phyloP scores from a whole-genome alignment of 495 filamentous ascomycete species.

The Bathelium albidoporum region DNA sequence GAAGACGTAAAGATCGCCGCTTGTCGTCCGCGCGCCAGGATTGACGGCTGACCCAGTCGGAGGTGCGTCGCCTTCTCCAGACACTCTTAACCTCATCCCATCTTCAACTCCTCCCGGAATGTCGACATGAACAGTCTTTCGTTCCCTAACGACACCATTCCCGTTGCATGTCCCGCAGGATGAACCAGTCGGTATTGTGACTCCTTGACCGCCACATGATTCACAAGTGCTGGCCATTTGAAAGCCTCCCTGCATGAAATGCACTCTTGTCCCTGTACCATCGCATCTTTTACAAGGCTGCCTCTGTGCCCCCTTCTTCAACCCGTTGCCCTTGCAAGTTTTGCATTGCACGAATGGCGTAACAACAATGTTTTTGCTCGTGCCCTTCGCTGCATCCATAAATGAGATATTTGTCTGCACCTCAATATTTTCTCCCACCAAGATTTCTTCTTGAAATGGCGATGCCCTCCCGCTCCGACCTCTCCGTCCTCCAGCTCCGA shows the following conservation, averaged over 20 bases:
- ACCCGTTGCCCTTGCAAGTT: conserved; percentile 69
- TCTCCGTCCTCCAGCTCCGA: conserved; percentile 55
- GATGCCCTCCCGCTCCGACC: conserved; percentile 42
- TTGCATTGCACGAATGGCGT: conserved; percentile 66
- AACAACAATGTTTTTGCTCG: conserved; percentile 64
- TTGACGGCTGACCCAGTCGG: conserved; percentile 53
- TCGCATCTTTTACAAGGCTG: conserved; percentile 68
- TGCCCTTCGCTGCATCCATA: conserved; percentile 90
- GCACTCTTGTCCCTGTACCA: conserved; percentile 76
- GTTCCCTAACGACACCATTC: conserved; percentile 65
- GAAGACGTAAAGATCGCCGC: conserved; percentile 79
- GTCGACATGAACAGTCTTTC: conserved; percentile 71
- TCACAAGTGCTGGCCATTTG: conserved; percentile 88
- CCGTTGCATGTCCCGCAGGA: conserved; percentile 73
- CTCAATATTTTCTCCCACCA: conserved; percentile 88
- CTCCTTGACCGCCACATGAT: conserved; percentile 65
- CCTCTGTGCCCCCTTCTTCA: conserved; percentile 69
- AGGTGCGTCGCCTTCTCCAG: conserved; percentile 77
- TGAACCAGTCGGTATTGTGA: conserved; percentile 58
- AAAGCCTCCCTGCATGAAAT: conserved; percentile 84
- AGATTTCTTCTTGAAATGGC: conserved; percentile 63
- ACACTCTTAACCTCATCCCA: conserved; percentile 77
- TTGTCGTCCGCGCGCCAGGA: conserved; percentile 46
- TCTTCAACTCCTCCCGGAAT: conserved; percentile 93
- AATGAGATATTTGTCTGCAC: conserved; percentile 87